Base-by-base conservation (phyloP, 164 flowering plant species). In the Stephania cephalantha region DNA sequence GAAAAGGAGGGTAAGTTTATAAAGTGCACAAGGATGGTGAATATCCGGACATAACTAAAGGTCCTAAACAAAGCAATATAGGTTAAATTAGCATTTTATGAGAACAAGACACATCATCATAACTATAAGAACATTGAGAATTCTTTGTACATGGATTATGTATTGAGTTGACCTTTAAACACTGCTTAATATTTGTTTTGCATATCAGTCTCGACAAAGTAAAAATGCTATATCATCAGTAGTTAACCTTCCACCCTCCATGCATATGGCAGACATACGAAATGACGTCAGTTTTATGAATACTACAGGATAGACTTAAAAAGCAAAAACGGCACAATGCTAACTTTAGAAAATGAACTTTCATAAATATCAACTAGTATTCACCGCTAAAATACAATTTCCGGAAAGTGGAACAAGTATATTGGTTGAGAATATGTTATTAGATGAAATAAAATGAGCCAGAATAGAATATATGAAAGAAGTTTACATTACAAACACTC, bases 381-480 rank as follows among this genome's bases (percentile, higher is more conserved):
- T 61, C 69, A n/a, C 15, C 70, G 45, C 46, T 45, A 50, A 52
- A 20, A 46, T 70, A 76, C 73, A 70, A 25, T n/a, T 75, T 69
- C 45, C 69, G 46, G 68, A 58, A 76, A 70, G 15, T 71, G 35
- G 61, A 45, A 63, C 25, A 58, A 58, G 20, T 58, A 58, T 15
- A 58, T 15, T 18, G 64, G 7, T 61, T 55, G 58, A 29, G 44
- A 42, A 71, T 7, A 72, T 50, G 68, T 25, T 72, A 55, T 61
- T 9, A 25, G 46, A 71, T 72, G 58, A 71, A 67, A 65, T 75
- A 8, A 61, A 69, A 79, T 52, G 50, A 72, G 30, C 68, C 64
- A 72, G 64, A 75, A 75, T 72, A 79, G 73, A 52, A 72, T 79
- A 61, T 69, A 75, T 64, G 70, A 67, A 18, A 12, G 29, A 44